phyloP scores from a whole-genome alignment of 768 basidiomycete genomes.

The Pleurotus tuber-regium region DNA sequence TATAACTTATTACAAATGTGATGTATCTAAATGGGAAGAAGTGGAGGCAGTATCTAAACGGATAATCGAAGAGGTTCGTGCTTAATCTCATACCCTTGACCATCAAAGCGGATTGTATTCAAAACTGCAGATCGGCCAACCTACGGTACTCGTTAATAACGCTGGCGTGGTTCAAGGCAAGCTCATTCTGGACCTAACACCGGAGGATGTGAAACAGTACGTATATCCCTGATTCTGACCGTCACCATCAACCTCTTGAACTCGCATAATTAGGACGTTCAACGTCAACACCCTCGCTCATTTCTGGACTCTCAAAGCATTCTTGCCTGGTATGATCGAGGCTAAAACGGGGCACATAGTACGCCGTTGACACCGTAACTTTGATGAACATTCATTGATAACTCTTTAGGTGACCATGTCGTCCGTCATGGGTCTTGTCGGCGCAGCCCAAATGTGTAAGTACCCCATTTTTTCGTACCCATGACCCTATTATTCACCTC shows the following conservation, averaged over 20 bases:
- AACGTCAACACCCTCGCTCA: slow-evolving; percentile 85
- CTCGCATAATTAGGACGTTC: slow-evolving; percentile 64
- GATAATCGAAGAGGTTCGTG: slow-evolving; percentile 72
- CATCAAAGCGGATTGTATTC: too few relatives aligned
- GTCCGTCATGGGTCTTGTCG: slow-evolving; percentile 70
- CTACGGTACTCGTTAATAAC: slow-evolving; percentile 91
- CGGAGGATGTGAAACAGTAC: slow-evolving; percentile 81
- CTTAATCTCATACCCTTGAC: background rate
- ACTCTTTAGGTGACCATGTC: slow-evolving; percentile 65
- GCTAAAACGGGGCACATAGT: slow-evolving; percentile 83
- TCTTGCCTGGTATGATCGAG: slow-evolving; percentile 85
- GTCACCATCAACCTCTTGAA: background rate
- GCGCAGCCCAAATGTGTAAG: slow-evolving; percentile 76
- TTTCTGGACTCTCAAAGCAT: slow-evolving; percentile 91
- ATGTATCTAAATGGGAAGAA: slow-evolving; percentile 86
- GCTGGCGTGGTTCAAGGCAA: slow-evolving; percentile 95
- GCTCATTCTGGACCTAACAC: slow-evolving; percentile 71
- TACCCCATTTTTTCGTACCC: slow-evolving; percentile 12
- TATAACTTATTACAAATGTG: slow-evolving; percentile 85
- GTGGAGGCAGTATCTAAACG: slow-evolving; percentile 73
- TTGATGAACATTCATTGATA: slow-evolving; percentile 13
- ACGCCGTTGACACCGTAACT: slow-evolving; percentile 24
- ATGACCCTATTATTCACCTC: background rate
- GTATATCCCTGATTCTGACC: slow-evolving; percentile 9
- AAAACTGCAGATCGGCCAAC: slow-evolving; percentile 67